Base-by-base conservation (phyloP, 106 monocot species). In the Dendrobium chrysotoxum region DNA sequence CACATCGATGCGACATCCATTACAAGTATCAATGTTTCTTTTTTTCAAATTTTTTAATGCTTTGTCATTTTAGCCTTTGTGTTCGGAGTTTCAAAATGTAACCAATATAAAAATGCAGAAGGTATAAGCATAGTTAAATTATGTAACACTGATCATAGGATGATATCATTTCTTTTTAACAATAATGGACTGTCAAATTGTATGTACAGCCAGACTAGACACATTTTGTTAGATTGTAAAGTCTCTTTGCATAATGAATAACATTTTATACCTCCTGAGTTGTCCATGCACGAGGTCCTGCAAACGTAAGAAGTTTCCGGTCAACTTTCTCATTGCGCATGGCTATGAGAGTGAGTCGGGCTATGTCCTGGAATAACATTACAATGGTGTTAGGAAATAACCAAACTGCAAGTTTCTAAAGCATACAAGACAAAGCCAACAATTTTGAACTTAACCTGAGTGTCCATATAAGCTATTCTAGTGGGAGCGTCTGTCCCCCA, bases 401-500 rank as follows among this genome's bases (percentile, higher is more conserved):
- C 20, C 64, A 78, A 78, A 31, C 4, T 35, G 12, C 10, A 47
- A 72, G 5, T 53, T 70, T 65, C 25, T 21, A 38, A 75, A 16
- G 67, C 15, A n/a, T 74, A 75, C 15, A 9, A 72, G 0, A 72
- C n/a, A 81, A 40, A 40, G 17, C 11, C 54, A 28, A 76, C 28
- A 21, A 70, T 42, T 28, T 35, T 79, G 74, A 21, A 74, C 38
- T 42, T 0, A 76, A 98, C 98, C 91, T 98, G 98, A 20, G 98
- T 95, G 76, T 98, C 98, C 98, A 98, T 98, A 80, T 98, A 98
- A 81, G 98, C 98, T 78, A 98, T 95, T 80, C 98, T 83, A 78
- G 98, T 98, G 74, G 98, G 98, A 71, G 98, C 98, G 87, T 98
- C 98, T 82, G 98, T 98, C 75, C 98, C 98, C 98, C 98, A 98